These are phyloP conservation scores for Oryza glumipatula DNA, from an alignment of 176 grass and related monocot genomes.

Conservation along the genomic window DNA sequence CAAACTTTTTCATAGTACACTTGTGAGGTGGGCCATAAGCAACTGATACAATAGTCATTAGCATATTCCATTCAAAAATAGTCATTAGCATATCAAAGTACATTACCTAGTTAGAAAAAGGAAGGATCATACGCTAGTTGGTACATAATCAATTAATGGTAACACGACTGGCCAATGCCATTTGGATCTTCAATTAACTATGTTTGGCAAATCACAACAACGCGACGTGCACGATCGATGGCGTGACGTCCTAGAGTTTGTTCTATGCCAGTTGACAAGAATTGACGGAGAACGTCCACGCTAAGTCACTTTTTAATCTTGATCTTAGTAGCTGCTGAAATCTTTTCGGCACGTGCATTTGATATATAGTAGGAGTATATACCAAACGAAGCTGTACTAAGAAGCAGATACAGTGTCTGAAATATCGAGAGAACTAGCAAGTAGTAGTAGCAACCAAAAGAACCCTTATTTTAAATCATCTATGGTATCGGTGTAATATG, in stretches of 20 bases:
- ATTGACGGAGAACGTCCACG: conserved; percentile 1
- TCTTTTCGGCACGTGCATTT: not conserved
- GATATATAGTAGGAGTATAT: not conserved
- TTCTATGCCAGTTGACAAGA: not conserved
- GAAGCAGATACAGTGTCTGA: not conserved
- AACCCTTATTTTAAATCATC: not conserved
- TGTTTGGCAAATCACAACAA: not conserved
- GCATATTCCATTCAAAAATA: not conserved
- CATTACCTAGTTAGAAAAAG: not conserved
- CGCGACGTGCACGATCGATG: conserved; percentile 1
- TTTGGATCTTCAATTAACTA: not conserved
- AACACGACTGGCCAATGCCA: not conserved
- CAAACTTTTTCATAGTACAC: not conserved
- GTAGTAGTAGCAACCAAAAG: not conserved
- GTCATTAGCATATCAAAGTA: not conserved
- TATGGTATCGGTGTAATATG: not conserved
- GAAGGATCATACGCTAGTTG: not conserved
- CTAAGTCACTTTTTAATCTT: not conserved
- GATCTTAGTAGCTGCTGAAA: not conserved
- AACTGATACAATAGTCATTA: not conserved
- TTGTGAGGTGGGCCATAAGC: not conserved
- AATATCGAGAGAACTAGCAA: not conserved
- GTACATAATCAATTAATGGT: not conserved
- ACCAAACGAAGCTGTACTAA: not conserved
- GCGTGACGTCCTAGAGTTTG: conserved; percentile 16